Conservation (phyloP, 306 rosid species). For the Lablab purpureus region DNA sequence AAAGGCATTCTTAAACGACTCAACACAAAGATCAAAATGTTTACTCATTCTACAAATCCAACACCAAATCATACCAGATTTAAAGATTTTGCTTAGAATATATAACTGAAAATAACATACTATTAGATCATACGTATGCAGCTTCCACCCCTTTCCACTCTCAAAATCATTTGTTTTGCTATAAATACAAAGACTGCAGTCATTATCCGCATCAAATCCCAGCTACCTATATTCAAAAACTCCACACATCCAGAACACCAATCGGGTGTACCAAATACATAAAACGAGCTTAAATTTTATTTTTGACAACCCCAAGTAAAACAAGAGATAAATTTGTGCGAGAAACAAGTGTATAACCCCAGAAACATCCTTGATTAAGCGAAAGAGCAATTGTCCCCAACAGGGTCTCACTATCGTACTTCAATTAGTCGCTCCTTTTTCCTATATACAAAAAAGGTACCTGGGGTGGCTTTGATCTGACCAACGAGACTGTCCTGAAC, state of each 20-base stretch:
- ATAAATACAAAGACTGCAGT: background rate
- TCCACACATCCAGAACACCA: conserved; percentile 31
- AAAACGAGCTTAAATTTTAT: conserved; percentile 41
- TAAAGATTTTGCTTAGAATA: background rate
- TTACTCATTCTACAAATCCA: conserved; percentile 19
- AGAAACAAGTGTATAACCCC: background rate
- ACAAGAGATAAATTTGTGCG: conserved; percentile 31
- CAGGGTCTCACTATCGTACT: conserved; percentile 42
- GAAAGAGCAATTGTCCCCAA: conserved; percentile 45
- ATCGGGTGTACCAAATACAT: conserved; percentile 34
- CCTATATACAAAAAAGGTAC: conserved; percentile 29
- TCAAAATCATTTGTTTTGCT: background rate
- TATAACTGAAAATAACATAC: conserved; percentile 11
- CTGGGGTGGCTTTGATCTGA: conserved; percentile 72
- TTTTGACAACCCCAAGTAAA: conserved; percentile 48
- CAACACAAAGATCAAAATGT: conserved; percentile 13
- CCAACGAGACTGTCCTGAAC: conserved; percentile 56
- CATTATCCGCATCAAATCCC: conserved; percentile 38
- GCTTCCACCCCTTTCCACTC: background rate
- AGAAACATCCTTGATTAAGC: conserved; percentile 38
- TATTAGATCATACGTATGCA: conserved; percentile 9
- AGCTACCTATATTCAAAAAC: conserved; percentile 33
- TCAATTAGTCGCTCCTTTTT: conserved; percentile 8
- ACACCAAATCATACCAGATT: conserved; percentile 17
- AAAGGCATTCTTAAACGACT: conserved; percentile 23